Evolutionary conservation across 2,329 filamentous ascomycete genomes (phyloP).

Genomic region (Ophiostoma ulmi): DNA sequence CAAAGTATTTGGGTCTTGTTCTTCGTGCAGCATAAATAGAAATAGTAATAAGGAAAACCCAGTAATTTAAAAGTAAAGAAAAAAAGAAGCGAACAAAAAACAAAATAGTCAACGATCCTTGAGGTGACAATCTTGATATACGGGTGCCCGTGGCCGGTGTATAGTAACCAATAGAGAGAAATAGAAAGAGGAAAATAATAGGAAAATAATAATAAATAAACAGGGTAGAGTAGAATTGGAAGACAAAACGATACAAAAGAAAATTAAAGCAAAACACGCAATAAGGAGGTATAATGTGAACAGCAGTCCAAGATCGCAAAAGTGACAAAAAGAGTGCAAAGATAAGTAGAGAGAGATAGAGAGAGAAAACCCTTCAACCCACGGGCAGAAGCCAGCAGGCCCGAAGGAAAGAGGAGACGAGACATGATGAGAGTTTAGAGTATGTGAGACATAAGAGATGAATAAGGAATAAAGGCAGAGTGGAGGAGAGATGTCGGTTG

Average conservation of each 20-base stretch:
- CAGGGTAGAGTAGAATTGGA: background rate
- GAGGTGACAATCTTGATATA: slow-evolving; percentile 20
- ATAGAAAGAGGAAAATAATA: background rate
- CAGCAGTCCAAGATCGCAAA: slow-evolving; percentile 8
- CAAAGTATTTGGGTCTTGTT: slow-evolving; percentile 6
- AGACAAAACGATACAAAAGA: background rate
- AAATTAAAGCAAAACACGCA: slow-evolving; percentile 9
- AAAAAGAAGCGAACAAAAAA: background rate
- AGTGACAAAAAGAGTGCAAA: background rate
- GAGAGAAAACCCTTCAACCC: background rate
- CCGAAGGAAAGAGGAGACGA: background rate
- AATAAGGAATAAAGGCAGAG: background rate
- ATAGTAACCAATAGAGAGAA: background rate
- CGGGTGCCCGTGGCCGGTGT: slow-evolving; percentile 12
- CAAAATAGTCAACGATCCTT: background rate
- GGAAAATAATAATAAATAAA: background rate
- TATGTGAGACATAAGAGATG: too few species aligned
- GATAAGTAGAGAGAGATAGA: background rate
- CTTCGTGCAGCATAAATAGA: background rate
- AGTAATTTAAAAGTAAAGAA: background rate
- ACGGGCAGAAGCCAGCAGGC: slow-evolving; percentile 9
- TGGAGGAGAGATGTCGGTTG: slow-evolving; percentile 5
- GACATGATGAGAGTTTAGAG: background rate
- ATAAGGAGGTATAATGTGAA: slow-evolving; percentile 11
- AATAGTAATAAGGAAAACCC: background rate